These are phyloP conservation scores for Colletotrichum gigasporum DNA, from an alignment of 2,329 filamentous ascomycete species.

Conservation along the genomic window DNA sequence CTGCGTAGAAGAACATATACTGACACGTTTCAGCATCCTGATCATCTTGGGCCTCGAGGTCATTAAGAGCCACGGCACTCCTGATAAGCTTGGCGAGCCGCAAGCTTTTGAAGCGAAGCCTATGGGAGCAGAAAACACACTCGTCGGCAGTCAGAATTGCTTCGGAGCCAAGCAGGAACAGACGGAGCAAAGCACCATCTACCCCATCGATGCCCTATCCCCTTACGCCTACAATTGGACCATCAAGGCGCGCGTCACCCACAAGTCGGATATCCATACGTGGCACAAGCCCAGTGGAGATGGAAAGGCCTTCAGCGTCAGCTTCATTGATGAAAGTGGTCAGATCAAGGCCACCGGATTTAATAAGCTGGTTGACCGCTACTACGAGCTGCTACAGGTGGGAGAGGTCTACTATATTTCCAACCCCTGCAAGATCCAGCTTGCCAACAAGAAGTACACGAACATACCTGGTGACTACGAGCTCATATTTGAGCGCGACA, in stretches of 20 bases:
- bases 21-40: conserved; percentile 70
- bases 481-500: conserved; percentile 89
- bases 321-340: conserved; percentile 91
- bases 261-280: conserved; percentile 90
- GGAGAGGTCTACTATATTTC: conserved; percentile 94
- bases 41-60: conserved; percentile 92
- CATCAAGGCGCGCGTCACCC: conserved; percentile 92
- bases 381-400: conserved; percentile 90
- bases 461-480: conserved; percentile 97
- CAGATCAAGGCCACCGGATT: conserved; percentile 97
- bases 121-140: conserved; percentile 59
- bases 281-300: conserved; percentile 94
- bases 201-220: conserved; percentile 94
- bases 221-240: conserved; percentile 98
- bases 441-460: conserved; percentile 96
- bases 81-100: conserved; percentile 90
- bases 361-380: conserved; percentile 89
- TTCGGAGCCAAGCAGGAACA: conserved; percentile 81
- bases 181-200: conserved; percentile 73
- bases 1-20: conserved; percentile 18
- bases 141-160: conserved; percentile 82
- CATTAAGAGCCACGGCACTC: conserved; percentile 78
- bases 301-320: conserved; percentile 96
- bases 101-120: conserved; percentile 69
- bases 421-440: conserved; percentile 81